These are phyloP conservation scores for Cyberlindnera mrakii DNA, from an alignment of 805 yeast genomes.

Conservation along the genomic window DNA sequence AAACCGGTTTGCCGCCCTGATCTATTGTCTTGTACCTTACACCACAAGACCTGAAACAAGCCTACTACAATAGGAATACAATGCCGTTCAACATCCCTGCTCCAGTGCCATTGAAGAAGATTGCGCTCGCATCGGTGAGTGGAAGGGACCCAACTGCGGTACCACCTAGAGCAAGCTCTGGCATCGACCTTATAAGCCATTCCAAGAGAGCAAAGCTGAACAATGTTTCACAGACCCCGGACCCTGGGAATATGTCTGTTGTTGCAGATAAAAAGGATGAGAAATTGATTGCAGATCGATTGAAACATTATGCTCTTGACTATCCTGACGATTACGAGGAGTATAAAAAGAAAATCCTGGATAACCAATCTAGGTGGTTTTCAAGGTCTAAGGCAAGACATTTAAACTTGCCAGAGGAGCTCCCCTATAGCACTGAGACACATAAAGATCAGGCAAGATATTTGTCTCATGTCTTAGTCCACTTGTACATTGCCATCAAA, in stretches of 20 bases:
- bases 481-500: slow-evolving; percentile 69
- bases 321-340: slow-evolving; percentile 39
- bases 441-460: slow-evolving; percentile 66
- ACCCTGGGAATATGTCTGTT: slow-evolving; percentile 12
- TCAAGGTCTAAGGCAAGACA: slow-evolving; percentile 29
- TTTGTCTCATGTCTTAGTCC: slow-evolving; percentile 72
- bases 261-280: slow-evolving; percentile 13
- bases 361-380: slow-evolving; percentile 34
- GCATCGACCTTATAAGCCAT: slow-evolving; percentile 7
- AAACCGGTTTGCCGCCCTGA: too few species aligned
- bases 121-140: slow-evolving; percentile 2
- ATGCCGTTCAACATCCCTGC: slow-evolving; percentile 16
- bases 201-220: slow-evolving; percentile 4
- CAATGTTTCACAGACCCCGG: slow-evolving; percentile 21
- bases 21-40: too few species aligned
- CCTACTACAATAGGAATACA: neutral
- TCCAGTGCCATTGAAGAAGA: slow-evolving; percentile 20
- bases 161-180: slow-evolving; percentile 14
- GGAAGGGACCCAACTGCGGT: neutral
- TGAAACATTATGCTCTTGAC: slow-evolving; percentile 42
- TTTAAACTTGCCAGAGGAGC: slow-evolving; percentile 28
- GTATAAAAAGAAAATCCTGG: slow-evolving; percentile 23
- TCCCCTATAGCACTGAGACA: slow-evolving; percentile 74
- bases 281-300: slow-evolving; percentile 23
- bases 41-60: too few species aligned